These are phyloP conservation scores for Guadua angustifolia DNA, from an alignment of 176 grass and related monocot species.

Conservation along the genomic window DNA sequence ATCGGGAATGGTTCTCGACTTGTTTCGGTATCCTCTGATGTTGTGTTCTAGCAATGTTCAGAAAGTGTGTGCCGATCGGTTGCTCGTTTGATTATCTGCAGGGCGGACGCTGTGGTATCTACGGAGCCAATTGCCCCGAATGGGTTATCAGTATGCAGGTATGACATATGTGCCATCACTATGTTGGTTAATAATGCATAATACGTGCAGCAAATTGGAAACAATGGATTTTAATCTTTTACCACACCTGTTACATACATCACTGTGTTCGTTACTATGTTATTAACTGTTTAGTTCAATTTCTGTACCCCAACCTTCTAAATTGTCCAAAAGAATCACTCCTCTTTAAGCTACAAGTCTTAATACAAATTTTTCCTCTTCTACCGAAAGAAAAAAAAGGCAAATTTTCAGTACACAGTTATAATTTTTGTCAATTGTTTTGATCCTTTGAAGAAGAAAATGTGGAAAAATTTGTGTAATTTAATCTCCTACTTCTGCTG, in stretches of 20 bases:
- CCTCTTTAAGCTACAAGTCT: neutral
- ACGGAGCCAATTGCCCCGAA: slow-evolving; percentile 82
- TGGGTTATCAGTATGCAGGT: slow-evolving; percentile 98
- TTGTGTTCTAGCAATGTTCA: slow-evolving; percentile 11
- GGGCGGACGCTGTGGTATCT: slow-evolving; percentile 89
- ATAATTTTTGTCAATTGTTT: neutral
- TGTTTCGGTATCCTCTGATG: neutral
- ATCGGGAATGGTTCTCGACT: neutral
- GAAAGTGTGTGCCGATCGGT: slow-evolving; percentile 22
- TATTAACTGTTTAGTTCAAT: neutral
- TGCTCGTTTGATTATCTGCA: slow-evolving; percentile 40
- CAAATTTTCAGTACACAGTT: neutral
- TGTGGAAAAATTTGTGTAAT: neutral
- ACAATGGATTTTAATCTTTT: neutral
- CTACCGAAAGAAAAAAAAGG: neutral
- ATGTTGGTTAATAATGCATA: neutral
- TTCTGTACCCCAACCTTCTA: slow-evolving; percentile 1
- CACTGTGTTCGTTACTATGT: neutral
- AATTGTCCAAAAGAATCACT: neutral
- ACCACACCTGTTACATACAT: neutral
- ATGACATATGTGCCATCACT: neutral
- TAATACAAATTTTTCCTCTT: neutral
- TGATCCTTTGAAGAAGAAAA: neutral
- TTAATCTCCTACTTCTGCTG: slow-evolving; percentile 6
- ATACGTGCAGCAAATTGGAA: neutral